Evolutionary conservation across 768 basidiomycete genomes (phyloP).

Genomic region (Baorangia bicolor): DNA sequence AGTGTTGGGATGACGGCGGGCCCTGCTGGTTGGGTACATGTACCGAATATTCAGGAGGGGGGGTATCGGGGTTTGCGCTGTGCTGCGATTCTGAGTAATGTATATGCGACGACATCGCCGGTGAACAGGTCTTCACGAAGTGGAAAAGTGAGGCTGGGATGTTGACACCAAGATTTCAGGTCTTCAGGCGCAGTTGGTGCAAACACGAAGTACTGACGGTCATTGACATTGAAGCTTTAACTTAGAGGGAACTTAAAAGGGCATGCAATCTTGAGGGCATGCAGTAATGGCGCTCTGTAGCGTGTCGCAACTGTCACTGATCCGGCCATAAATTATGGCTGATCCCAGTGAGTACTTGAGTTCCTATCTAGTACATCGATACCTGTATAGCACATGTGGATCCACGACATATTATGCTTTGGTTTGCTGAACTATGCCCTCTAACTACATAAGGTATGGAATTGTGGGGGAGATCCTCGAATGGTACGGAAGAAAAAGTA

Average conservation of each 20-base stretch:
- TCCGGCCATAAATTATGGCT: neutral
- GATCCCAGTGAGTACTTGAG: no score
- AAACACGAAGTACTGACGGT: neutral
- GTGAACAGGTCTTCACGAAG: neutral
- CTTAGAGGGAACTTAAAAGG: neutral
- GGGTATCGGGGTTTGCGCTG: conserved; percentile 27
- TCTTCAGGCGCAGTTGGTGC: neutral
- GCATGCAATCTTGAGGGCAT: neutral
- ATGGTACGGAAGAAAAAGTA: neutral
- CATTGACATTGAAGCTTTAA: neutral
- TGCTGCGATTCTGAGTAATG: conserved; percentile 17
- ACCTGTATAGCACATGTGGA: neutral
- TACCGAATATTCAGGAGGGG: conserved; percentile 30
- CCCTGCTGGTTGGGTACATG: conserved; percentile 15
- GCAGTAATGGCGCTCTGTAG: neutral
- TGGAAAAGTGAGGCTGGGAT: neutral
- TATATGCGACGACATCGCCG: conserved; percentile 14
- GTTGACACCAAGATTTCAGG: neutral
- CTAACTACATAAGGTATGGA: neutral
- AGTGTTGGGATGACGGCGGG: conserved; percentile 18
- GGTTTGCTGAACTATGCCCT: neutral
- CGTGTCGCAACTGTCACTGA: neutral
- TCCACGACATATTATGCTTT: neutral
- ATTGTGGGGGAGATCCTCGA: neutral
- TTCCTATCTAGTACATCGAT: neutral